Base-by-base conservation (phyloP, 2,329 filamentous ascomycete genomes). In the Arthrobotrys conoides region DNA sequence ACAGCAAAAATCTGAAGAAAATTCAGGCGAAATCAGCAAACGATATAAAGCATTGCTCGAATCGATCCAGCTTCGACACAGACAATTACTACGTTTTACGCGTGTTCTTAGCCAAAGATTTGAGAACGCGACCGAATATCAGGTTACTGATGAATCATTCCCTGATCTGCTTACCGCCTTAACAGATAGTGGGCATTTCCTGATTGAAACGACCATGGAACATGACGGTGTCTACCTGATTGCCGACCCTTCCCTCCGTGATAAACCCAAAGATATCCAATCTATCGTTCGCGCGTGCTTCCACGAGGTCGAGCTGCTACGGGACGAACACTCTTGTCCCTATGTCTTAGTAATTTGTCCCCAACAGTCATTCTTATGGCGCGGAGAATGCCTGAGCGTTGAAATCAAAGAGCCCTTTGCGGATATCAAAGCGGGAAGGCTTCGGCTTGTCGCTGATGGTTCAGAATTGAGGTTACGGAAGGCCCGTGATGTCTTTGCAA, bases 51-150 rank as follows among this genome's bases (percentile, higher is more conserved):
- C 93, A 79, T 94, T 94, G 80, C 87, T 99, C 1, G 96, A 99
- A 84, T 98, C 96, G 0, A 96, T 98, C 22, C 93, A 96, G 82
- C 94, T 98, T 72, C 90, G 96, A 22, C 96, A 99, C 85, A 90
- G 96, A 84, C 98, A 98, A 89, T 88, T 99, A 80, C 97, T 98
- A 83, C 93, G 96, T 77, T 82, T 82, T 76, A 78, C 82, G 22
- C 81, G 81, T 82, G 93, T 97, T 83, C 85, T 99, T 69, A 94
- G 92, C 82, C 93, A 97, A 83, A 91, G 95, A 75, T 99, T 99
- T 83, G 96, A 99, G 84, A 98, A 99, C 83, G 93, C 93, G 4
- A 97, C 94, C 9, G 96, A 99, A 84, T 97, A 96, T 84, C 97
- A 93, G 84, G 92, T 98, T 83, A 91, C 92, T 41, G 88, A 94